phyloP scores from a whole-genome alignment of 179 eudicot genomes.

The Actinidia arguta region DNA sequence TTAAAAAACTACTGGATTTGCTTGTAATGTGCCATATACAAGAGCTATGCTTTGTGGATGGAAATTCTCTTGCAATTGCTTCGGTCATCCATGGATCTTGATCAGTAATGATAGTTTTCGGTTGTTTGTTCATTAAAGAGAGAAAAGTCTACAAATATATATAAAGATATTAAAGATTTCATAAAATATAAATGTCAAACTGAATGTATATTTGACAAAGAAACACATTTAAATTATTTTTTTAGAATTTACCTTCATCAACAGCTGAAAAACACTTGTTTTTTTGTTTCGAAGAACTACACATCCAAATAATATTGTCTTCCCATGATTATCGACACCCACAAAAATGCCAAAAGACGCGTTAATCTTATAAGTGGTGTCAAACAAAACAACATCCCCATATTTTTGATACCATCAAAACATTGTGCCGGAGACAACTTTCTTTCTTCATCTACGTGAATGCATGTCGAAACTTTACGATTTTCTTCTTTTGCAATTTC shows the following conservation, averaged over 20 bases:
- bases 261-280: slow-evolving; percentile 11
- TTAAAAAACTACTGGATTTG: slow-evolving; percentile 23
- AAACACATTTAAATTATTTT: not conserved
- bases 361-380: not conserved
- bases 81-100: slow-evolving; percentile 12
- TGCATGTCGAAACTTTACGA: slow-evolving; percentile 10
- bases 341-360: not conserved
- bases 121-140: not conserved
- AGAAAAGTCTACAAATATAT: not conserved
- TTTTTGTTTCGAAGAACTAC: slow-evolving; percentile 28
- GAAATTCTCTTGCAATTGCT: not conserved
- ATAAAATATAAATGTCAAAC: not conserved
- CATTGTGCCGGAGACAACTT: not conserved
- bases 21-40: slow-evolving; percentile 13
- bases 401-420: not conserved
- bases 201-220: not conserved
- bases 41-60: slow-evolving; percentile 6
- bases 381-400: not conserved
- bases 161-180: not conserved
- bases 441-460: slow-evolving; percentile 24
- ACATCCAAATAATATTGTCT: not conserved
- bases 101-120: not conserved
- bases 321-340: not conserved
- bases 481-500: slow-evolving; percentile 20
- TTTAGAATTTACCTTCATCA: slow-evolving; percentile 20